Evolutionary conservation across 345 rosid genomes (phyloP), one percentile per base, ranked within the genome.

Genomic region (Citrus hindsii): DNA sequence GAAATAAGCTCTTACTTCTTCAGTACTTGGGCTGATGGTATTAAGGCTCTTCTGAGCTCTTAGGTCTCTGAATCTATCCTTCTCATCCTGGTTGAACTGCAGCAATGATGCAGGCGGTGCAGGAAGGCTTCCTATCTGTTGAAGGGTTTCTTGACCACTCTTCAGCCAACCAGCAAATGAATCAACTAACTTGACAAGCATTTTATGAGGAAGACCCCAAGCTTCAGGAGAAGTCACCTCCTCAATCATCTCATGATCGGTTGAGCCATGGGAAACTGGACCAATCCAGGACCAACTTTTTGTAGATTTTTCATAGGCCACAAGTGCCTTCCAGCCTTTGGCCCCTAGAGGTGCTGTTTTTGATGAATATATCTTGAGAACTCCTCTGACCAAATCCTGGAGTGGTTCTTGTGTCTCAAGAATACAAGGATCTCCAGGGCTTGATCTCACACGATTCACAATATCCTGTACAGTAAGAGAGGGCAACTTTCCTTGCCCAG

Each of bases 21-120:
- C 98, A 3, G 91, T 83, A 82, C 94, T 97, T 65, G 91, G 91
- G 85, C 85, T 77, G 35, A 97, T 93, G 46, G 99, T 97, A 83
- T 53, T 94, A 79, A 92, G 99, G 77, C 99, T 97, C 87, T 94
- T 97, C 84, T 97, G 99, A 75, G 99, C 98, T 87, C 97, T 91
- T 75, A 94, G 87, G 85, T 97, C 99, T 76, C 94, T 92, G 83
- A 97, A 97, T 83, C 99, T 90, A 79, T 97, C 99, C 83, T 94
- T 97, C 88, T 94, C 98, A 81, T 94, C 99, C 84, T 89, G 81
- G 84, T 88, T 92, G 84, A 84, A 86, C 78, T 92, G 98, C 93
- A 90, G 81, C 84, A 93, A 83, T 22, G 93, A 90, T 77, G 89
- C 73, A 2, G 99, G 99, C 32, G 99, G 99, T 58, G 91, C 90